phyloP scores from a whole-genome alignment of 1,139 yeast species.

The Debaryomycetaceae sp. region DNA sequence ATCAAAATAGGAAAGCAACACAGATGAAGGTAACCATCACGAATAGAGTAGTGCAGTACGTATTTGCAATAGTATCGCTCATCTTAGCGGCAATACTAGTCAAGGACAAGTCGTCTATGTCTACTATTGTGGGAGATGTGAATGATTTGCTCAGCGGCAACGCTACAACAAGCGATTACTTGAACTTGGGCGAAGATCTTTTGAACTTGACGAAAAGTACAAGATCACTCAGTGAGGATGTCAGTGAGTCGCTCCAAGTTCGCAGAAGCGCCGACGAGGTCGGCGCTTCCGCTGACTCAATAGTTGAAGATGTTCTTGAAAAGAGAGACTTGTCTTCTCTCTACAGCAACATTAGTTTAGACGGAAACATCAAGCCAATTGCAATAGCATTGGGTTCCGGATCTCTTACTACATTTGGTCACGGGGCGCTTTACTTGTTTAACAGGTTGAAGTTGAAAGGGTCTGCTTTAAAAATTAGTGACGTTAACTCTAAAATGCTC shows the following conservation, averaged over 20 bases:
- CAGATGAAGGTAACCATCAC: neutral
- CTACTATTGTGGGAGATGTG: neutral
- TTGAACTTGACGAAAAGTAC: neutral
- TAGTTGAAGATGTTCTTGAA: neutral
- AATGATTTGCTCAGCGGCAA: conserved; percentile 1
- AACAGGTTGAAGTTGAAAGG: neutral
- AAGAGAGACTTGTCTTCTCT: neutral
- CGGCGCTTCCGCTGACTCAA: neutral
- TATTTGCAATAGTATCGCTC: conserved; percentile 2
- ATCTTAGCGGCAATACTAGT: conserved; percentile 2
- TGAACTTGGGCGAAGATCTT: neutral
- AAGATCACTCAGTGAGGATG: neutral
- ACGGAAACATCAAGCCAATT: conserved; percentile 1
- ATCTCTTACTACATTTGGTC: conserved; percentile 5
- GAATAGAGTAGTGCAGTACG: conserved; percentile 1
- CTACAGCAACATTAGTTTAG: neutral
- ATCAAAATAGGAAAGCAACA: neutral
- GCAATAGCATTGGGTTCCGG: conserved; percentile 5
- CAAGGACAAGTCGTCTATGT: conserved; percentile 2
- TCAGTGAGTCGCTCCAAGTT: neutral
- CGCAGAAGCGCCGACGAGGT: neutral
- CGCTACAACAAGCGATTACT: neutral
- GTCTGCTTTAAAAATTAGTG: neutral
- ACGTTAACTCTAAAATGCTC: neutral
- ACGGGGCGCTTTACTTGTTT: conserved; percentile 2